Percentiles rank a stretch among this genome's conserved stretches.
Conservation (phyloP, 192 early-diverging fungal species). For the Linderina pennispora region DNA sequence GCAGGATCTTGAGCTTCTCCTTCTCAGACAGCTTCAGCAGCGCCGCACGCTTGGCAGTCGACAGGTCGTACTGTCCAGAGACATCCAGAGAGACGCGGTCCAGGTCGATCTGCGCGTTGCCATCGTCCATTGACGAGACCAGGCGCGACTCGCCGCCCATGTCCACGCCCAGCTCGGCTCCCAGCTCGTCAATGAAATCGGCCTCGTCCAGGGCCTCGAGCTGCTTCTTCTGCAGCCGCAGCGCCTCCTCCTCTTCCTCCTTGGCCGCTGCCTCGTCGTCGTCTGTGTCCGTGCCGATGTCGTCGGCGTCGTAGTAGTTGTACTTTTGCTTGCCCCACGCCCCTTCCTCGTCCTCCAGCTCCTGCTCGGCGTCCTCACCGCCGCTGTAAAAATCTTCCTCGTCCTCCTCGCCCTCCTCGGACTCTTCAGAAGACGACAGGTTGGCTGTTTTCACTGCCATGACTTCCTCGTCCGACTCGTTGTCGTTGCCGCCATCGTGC, state of each 20-base stretch:
- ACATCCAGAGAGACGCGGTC: conserved; percentile 13
- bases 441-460: conserved; percentile 55
- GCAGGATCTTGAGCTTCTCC: conserved; percentile 59
- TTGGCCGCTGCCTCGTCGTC: conserved; percentile 57
- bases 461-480: conserved; percentile 73
- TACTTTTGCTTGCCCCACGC: conserved; percentile 76
- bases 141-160: conserved; percentile 12
- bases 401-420: conserved; percentile 46
- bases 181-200: conserved; percentile 78
- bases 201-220: conserved; percentile 73
- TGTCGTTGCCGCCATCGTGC: conserved; percentile 34
- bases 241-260: conserved; percentile 85
- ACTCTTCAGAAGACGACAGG: conserved; percentile 35
- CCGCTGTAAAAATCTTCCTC: conserved; percentile 21
- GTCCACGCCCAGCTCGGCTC: conserved; percentile 43
- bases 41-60: conserved; percentile 25
- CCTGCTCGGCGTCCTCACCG: conserved; percentile 24
- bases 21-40: conserved; percentile 50
- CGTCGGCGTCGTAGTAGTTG: conserved; percentile 84
- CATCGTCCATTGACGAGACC: conserved; percentile 19
- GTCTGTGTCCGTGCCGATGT: conserved; percentile 64
- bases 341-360: conserved; percentile 41
- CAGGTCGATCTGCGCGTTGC: conserved; percentile 17
- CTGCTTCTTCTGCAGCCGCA: conserved; percentile 76
- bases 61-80: conserved; percentile 20